Evolutionary conservation across 805 yeast species (phyloP), one percentile per base, ranked within the genome.

Genomic region (Cyberlindnera japonica): DNA sequence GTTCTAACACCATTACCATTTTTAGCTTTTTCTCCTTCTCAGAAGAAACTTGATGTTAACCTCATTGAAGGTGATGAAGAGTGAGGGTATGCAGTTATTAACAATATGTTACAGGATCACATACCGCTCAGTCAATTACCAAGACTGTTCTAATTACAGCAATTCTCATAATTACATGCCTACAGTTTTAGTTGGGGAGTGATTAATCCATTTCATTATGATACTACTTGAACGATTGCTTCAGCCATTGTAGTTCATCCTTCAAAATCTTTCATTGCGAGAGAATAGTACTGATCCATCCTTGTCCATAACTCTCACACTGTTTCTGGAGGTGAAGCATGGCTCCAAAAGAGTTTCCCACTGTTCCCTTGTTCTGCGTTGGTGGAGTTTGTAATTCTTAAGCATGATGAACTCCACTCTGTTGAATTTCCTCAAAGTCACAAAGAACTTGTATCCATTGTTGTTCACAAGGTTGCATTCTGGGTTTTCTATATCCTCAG

Each of bases 281-380:
- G 69, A 57, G 44, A 70, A 71, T 37, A 68, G 66, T 45, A 74
- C 65, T 49, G 71, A 54, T n/a, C 64, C 69, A 51, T 62, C 66
- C 32, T 48, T 59, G 40, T 62, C 70, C 33, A 58, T 54, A 1
- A 67, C 69, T 36, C 62, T 59, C 9, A 64, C 52, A 3, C 65
- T 61, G 11, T 61, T 65, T 12, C 52, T 44, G 1, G 55, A 55
- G 15, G 63, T 60, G 18, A 68, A 55, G 12, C 67, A 63, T 0
- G 69, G 67, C 13, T 48, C 43, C 7, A 68, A 37, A 11, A 68
- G 43, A 8, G 53, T 35, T 31, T 59, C 67, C 72, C 71, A 67
- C 40, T 67, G 71, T 21, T 57, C 50, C 35, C 64, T 57, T 1
- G 62, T 53, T 47, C 71, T 55, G 21, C 63, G 55, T 7, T 68